Base-by-base conservation (phyloP, 2,329 filamentous ascomycete species). In the Verticillium albo-atrum region DNA sequence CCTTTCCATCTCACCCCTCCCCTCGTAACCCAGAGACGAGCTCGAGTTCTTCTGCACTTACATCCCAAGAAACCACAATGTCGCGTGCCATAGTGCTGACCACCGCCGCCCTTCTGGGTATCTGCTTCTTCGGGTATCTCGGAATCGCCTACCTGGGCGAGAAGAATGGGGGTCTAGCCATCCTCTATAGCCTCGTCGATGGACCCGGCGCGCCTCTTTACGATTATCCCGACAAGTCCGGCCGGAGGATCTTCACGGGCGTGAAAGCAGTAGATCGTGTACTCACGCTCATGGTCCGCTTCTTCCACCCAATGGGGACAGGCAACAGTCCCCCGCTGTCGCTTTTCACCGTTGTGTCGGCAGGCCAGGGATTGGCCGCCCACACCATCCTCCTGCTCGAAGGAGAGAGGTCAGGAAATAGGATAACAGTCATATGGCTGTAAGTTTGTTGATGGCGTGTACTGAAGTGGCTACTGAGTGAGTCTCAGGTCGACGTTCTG, bases 351-450 rank as follows among this genome's bases (percentile, higher is more conserved):
- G n/a, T 64, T 17, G 66, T 65, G 28, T 63, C 65, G 51, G 42
- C 54, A 3, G 64, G 65, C 10, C 68, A 69, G 58, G n/a, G 65
- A 2, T 10, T 66, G 25, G 57, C 67, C n/a, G n/a, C 66, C 55
- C 63, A 68, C 12, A 34, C 60, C 2, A 27, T 65, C 10, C 25
- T 68, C 20, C 37, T 66, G 7, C 53, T 68, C 15, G 64, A 65
- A 23, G 65, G 65, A 4, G 23, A 66, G 50, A 54, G 67, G 27
- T 23, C 47, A 23, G 68, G 64, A 1, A 69, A 67, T 15, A 56
- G 34, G 27, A 56, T 62, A 10, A 68, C 58, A 15, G 47, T 66
- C 6, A 51, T 69, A 17, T 62, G 61, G 17, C 61, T 60, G 66
- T 67, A 60, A 58, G 64, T 59, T 4, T 20, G 7, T 35, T 26